Evolutionary conservation across 148 eudicot genomes (phyloP), one percentile per base, ranked within the genome.

Genomic region (Amaranthus hypochondriacus): DNA sequence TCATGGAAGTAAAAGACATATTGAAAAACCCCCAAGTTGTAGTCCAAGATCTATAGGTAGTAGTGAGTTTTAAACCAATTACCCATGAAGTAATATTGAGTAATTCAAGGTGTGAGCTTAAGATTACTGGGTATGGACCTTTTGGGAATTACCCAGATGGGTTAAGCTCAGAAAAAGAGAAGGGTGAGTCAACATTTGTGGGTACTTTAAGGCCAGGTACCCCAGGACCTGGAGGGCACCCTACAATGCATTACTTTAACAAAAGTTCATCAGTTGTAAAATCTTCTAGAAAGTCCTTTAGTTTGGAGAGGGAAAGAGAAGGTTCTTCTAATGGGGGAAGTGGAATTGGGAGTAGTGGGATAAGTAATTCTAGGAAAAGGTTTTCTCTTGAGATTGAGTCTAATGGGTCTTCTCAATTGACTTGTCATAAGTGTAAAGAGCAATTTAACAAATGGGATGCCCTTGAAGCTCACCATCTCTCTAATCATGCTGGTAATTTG

Each of bases 41-140:
- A 95, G 97, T 55, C 98, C 98, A 14, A 88, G 98, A 76, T 95
- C 98, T 12, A 92, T 95, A 4, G 98, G 97, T 0, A 95, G 98
- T 67, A 92, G 89, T 82, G 98, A 95, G 21, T 95, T 95, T 70
- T 69, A 95, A 95, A 88, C 98, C 98, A 50, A 90, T 95, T 55
- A 86, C 97, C 43, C 98, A 95, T 80, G 97, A 95, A 70, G 98
- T 95, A 5, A 87, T 95, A 65, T 69, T 95, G 75, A 92, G 89
- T 57, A 84, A 87, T 62, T 87, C 98, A 7, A 88, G 65, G 18
- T 90, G 96, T 81, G 98, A 95, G 89, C 89, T 95, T 56, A 90
- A 89, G 76, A 90, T 95, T 77, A 86, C 92, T 8, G 88, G 96
- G 9, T 92, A 79, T 84, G 80, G 83, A 7, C 70, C 54, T 48